Conservation (phyloP, 257 asterid species). For the Gentiana macrophylla region DNA sequence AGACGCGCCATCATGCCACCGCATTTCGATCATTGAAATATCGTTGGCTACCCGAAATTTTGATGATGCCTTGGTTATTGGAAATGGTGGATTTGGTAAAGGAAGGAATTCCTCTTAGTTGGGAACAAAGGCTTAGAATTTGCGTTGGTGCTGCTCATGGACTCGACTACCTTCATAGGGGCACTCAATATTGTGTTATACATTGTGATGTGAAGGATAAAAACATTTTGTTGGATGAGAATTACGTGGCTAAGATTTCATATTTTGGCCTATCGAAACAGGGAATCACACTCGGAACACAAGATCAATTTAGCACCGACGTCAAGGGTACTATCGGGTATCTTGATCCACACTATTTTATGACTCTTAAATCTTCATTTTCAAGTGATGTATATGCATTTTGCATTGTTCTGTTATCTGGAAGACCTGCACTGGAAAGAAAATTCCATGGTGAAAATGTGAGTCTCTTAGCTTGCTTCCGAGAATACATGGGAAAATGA, state of each 20-base stretch:
- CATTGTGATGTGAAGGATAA: slow-evolving; percentile 14
- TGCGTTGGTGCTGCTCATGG: slow-evolving; percentile 18
- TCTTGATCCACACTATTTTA: slow-evolving; percentile 10
- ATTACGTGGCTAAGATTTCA: slow-evolving; percentile 7
- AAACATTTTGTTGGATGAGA: slow-evolving; percentile 7
- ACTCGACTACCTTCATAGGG: slow-evolving; percentile 13
- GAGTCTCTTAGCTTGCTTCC: background rate
- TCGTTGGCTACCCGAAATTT: slow-evolving; percentile 3
- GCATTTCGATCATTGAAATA: slow-evolving; percentile 7
- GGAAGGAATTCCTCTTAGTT: slow-evolving; percentile 7
- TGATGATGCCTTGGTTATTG: background rate
- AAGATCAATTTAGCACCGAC: background rate
- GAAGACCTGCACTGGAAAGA: slow-evolving; percentile 7
- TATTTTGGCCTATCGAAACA: slow-evolving; percentile 10
- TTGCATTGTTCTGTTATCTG: slow-evolving; percentile 9
- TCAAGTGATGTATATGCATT: slow-evolving; percentile 15
- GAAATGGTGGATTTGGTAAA: slow-evolving; percentile 7
- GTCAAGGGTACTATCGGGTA: slow-evolving; percentile 9
- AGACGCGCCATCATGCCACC: background rate
- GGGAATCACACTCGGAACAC: background rate
- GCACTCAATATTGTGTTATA: slow-evolving; percentile 4
- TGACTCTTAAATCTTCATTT: slow-evolving; percentile 3
- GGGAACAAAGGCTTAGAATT: slow-evolving; percentile 13
- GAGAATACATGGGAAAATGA: slow-evolving; percentile 1
- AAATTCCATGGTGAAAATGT: background rate